Evolutionary conservation across 768 basidiomycete species (phyloP), one percentile per base, ranked within the genome.

Genomic region (Pholiota conissans): DNA sequence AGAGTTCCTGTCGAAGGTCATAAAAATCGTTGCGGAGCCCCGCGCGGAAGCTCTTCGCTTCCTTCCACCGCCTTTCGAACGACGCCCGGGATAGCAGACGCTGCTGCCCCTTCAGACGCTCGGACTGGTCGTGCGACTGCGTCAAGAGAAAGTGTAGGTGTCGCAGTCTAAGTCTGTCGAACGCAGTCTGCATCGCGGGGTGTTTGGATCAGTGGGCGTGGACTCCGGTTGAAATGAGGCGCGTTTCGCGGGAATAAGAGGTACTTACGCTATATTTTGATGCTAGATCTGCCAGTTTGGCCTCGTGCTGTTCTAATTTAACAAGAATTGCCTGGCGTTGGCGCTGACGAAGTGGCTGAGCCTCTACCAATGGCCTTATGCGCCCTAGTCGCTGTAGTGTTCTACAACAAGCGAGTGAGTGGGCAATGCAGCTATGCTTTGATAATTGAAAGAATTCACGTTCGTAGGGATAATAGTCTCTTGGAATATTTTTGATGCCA

Each of bases 221-320:
- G 46, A 13, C 26, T 20, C 8, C 37, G 27, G 56, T 26, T 29
- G 37, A 57, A 27, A 45, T 47, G 40, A 22, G 53, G 53, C 52
- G 46, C 52, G 40, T 24, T 39, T 34, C 49, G 47, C 39, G 52
- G 30, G 6, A 32, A 32, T 32, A 32, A 32, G 30, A 32, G 30
- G 30, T 47, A 66, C 71, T 34, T 56, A 73, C 76, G 52, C 64
- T 67, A 62, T 73, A 73, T 58, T 76, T 75, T 53, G 69, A 67
- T 42, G 71, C 67, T 29, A 78, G 68, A 63, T 77, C 71, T 35
- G 63, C 61, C 52, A 77, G 59, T 60, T 78, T 78, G 49, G 60
- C 58, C 62, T 77, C 76, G 66, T 76, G 75, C 63, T 77, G 68
- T 52, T 67, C 65, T 52, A 76, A 62, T 67, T 77, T 78, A 39